Conservation (phyloP, 306 rosid genomes). For the Trifolium subterraneum region DNA sequence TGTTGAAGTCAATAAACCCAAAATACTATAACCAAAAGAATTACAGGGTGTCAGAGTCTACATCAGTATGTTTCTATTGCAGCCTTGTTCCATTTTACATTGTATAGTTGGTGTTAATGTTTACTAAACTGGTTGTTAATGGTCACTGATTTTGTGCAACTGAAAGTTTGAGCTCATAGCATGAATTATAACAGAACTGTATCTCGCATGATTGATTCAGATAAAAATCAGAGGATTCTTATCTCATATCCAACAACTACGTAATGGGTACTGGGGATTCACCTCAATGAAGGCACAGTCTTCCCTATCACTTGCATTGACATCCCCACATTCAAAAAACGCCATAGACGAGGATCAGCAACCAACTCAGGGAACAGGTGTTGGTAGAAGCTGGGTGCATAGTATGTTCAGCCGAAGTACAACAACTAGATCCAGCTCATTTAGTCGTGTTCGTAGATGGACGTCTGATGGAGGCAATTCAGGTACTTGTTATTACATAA, state of each 20-base stretch:
- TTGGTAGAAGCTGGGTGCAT: slow-evolving; percentile 97
- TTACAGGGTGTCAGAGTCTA: slow-evolving; percentile 10
- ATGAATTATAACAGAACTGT: slow-evolving; percentile 36
- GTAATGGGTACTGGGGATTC: slow-evolving; percentile 85
- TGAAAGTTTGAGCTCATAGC: slow-evolving; percentile 34
- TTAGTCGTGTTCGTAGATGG: slow-evolving; percentile 87
- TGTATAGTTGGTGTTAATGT: slow-evolving; percentile 19
- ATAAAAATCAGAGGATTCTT: slow-evolving; percentile 92
- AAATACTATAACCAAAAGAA: slow-evolving; percentile 28
- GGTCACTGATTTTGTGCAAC: slow-evolving; percentile 29
- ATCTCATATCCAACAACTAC: slow-evolving; percentile 85
- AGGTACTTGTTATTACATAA: slow-evolving; percentile 50
- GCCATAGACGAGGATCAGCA: slow-evolving; percentile 78
- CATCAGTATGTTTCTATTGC: slow-evolving; percentile 13
- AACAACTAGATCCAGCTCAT: slow-evolving; percentile 75
- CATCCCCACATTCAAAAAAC: slow-evolving; percentile 85
- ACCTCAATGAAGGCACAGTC: slow-evolving; percentile 73
- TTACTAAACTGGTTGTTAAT: neutral
- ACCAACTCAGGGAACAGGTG: slow-evolving; percentile 87
- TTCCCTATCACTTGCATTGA: slow-evolving; percentile 63
- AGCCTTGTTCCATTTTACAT: slow-evolving; percentile 26
- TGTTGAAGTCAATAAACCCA: neutral
- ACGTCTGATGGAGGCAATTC: slow-evolving; percentile 76
- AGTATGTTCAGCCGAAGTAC: slow-evolving; percentile 94
- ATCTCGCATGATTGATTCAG: slow-evolving; percentile 56